These are phyloP conservation scores for Xerophyta viscosa DNA, from an alignment of 106 monocot species.

Conservation along the genomic window DNA sequence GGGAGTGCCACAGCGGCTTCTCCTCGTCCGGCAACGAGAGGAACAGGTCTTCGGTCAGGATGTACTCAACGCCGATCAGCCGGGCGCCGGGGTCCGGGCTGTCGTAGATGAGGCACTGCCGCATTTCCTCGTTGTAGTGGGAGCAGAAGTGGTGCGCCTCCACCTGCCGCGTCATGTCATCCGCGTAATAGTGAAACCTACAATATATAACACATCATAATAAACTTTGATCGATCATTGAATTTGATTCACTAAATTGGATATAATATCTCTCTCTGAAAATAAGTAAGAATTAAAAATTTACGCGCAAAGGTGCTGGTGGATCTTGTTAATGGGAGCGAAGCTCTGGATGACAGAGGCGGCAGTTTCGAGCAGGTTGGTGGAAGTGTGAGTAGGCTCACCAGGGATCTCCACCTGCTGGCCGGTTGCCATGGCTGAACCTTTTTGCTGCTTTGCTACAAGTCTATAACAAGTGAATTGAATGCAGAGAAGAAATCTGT, in stretches of 20 bases:
- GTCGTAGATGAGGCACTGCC: constrained; percentile 91
- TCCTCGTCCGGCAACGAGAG: constrained; percentile 71
- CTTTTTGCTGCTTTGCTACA: too few relatives aligned
- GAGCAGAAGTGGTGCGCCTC: constrained; percentile 94
- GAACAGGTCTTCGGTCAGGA: constrained; percentile 52
- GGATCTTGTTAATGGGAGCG: constrained; percentile 65
- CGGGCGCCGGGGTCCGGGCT: constrained; percentile 35
- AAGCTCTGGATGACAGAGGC: constrained; percentile 66
- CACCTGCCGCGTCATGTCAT: constrained; percentile 86
- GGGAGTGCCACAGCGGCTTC: constrained; percentile 93
- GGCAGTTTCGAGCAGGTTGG: constrained; percentile 56
- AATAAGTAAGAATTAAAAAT: not conserved
- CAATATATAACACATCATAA: not conserved
- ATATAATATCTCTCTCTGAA: not conserved
- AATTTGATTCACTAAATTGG: not conserved
- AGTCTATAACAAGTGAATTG: too few relatives aligned
- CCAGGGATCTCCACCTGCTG: constrained; percentile 47
- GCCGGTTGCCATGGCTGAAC: constrained; percentile 14
- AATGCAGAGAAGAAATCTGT: too few relatives aligned
- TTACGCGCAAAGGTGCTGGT: constrained; percentile 82
- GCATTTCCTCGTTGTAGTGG: constrained; percentile 80
- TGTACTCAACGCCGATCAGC: constrained; percentile 93
- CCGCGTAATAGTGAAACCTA: constrained; percentile 77
- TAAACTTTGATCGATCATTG: not conserved
- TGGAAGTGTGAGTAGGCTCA: constrained; percentile 41